Evolutionary conservation across 257 asterid genomes (phyloP), one percentile per base, ranked within the genome.

Genomic region (Haberlea rhodopensis): DNA sequence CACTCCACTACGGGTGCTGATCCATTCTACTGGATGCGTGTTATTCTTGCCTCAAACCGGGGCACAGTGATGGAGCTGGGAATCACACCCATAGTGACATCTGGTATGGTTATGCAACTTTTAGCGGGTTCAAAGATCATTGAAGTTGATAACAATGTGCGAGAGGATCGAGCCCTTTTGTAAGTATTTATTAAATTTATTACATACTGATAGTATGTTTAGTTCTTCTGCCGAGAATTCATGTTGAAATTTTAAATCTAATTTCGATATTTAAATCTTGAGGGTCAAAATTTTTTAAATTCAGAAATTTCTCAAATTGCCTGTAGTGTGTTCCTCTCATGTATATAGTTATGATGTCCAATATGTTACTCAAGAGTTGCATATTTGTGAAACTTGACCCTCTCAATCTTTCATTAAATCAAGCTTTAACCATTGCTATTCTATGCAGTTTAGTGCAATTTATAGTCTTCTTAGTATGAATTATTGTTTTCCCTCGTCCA

Each of bases 1-100:
- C 73, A 61, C 65, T 61, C 73, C 53, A 53, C 78, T 0, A 66
- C 73, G 0, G 76, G 72, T 22, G 72, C 68, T 3, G 76, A 72
- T 53, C 72, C 76, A 5, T 72, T 72, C 67, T 72, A 66, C 45
- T 66, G 72, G 76, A 52, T 72, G 72, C 72, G 76, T 29, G 76
- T 65, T 32, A 71, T 71, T 64, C 71, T 71, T 20, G 76, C 76
- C 25, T 71, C 71, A 15, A 65, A 72, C 53, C 65, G 76, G 2
- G 73, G 78, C 0, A 73, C 78, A 6, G 70, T 73, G 40, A 61
- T 73, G 78, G 78, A 73, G 54, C 73, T 73, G 1, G 78, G 78
- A 5, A 73, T 73, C 32, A 65, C 73, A 16, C 77, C 77, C 1
- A 72, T 66, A 10, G 69, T 67, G 54, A 72, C 77, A 10, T 59